Base-by-base conservation (phyloP, 257 asterid species). In the Solanum rostratum region DNA sequence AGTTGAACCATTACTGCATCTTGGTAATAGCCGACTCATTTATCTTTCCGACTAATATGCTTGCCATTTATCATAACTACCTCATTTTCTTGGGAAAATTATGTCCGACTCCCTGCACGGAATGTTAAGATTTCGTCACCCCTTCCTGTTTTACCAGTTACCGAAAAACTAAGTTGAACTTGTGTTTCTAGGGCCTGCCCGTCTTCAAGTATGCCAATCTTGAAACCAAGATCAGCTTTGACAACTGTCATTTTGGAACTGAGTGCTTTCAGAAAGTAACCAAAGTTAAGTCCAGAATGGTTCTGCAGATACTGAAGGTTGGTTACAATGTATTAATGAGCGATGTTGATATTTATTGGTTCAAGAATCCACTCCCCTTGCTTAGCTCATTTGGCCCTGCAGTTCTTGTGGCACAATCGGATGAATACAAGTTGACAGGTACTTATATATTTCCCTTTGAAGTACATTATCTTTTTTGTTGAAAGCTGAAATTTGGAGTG, bases 261-360 rank as follows among this genome's bases (percentile, higher is more conserved):
- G 96, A 93, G 79, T 95, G 98, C 91, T 97, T 94, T 89, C 97
- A 89, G 88, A 95, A 83, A 89, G 99, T 97, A 85, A 97, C 97
- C 84, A 94, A 96, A 90, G 97, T 95, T 45, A 96, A 96, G 90
- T 96, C 98, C 27, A 95, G 92, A 89, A 85, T 88, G 90, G 99
- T 96, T 87, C 91, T 96, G 87, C 94, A 93, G 86, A 93, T 95
- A 73, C 80, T 96, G 68, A 94, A 95, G 91, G 93, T 93, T 13
- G 98, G 99, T 66, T 90, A 83, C 83, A 89, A 89, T 86, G 93
- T 89, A 49, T 86, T 90, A 9, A 83, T 90, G 90, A 90, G 93
- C 8, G 92, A 90, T 89, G 93, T 89, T 81, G 93, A 89, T 30
- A 74, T 90, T 46, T 90, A 87, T 60, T 90, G 93, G 93, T 90